Percentiles rank a stretch among this genome's conserved stretches.
phyloP scores from a whole-genome alignment of 2,329 filamentous ascomycete genomes.

The Emericellopsis cladophorae region DNA sequence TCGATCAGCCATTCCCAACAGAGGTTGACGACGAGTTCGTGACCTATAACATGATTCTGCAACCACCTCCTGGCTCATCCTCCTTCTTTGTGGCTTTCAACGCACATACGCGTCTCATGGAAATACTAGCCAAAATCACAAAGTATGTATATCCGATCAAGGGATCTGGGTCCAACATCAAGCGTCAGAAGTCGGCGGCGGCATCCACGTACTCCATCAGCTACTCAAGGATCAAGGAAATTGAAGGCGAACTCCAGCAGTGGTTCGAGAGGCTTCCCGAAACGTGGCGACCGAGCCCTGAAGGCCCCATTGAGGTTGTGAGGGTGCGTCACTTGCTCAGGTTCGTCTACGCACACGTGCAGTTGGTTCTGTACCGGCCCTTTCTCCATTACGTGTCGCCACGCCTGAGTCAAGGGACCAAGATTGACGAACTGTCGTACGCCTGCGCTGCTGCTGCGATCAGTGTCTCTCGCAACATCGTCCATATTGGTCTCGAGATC shows the following conservation, averaged over 20 bases:
- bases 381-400: conserved; percentile 76
- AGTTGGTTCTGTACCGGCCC: conserved; percentile 71
- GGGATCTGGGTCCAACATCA: conserved; percentile 31
- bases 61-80: conserved; percentile 40
- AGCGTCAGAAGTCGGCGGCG: conserved; percentile 26
- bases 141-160: conserved; percentile 55
- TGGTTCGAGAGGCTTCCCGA: conserved; percentile 60
- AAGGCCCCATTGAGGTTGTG: conserved; percentile 61
- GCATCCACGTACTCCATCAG: conserved; percentile 40
- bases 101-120: conserved; percentile 50
- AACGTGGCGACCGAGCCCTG: conserved; percentile 66
- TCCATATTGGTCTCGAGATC: conserved; percentile 71
- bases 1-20: conserved; percentile 52
- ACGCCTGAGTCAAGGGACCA: conserved; percentile 38
- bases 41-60: conserved; percentile 41
- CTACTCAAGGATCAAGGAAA: conserved; percentile 49
- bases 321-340: conserved; percentile 63
- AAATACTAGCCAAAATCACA: conserved; percentile 50
- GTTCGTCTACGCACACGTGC: conserved; percentile 72
- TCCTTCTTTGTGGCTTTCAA: conserved; percentile 55
- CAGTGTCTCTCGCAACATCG: conserved; percentile 57
- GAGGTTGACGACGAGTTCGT: conserved; percentile 59
- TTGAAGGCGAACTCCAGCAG: conserved; percentile 48
- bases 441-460: conserved; percentile 54
- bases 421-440: conserved; percentile 65